Base-by-base conservation (phyloP, 768 basidiomycete species). In the Agaricus subrufescens region DNA sequence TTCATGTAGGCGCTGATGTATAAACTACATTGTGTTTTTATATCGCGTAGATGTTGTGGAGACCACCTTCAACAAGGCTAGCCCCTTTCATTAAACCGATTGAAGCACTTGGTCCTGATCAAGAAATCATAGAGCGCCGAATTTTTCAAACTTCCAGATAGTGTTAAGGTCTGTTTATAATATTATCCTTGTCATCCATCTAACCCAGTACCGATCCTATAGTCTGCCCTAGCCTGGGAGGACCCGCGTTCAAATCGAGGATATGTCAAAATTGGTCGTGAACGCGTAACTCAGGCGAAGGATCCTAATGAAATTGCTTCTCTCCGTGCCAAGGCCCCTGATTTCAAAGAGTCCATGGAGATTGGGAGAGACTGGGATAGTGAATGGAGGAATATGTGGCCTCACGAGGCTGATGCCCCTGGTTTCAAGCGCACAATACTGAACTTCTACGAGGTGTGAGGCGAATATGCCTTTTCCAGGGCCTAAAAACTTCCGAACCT, bases 241-340 rank as follows among this genome's bases (percentile, higher is more conserved):
- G 89, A 91, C 66, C 90, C 91, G 57, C 83, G 89, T 40, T 80
- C 90, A 7, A 93, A 95, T 63, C 80, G 93, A 54, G 92, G 92
- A 31, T 94, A 92, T 66, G 89, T 94, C 48, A 73, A 76, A 59
- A 74, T 89, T 39, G 92, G 92, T 15, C 81, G 92, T 19, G 93
- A 95, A 68, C 86, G 87, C 34, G 87, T 91, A 29, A 89, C 89
- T 0, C 87, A 88, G 58, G 85, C 86, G 26, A 73, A 78, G 31
- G 82, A 91, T 68, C 77, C 83, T 9, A 69, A 75, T 15, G 90
- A 91, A 71, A 93, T 94, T 61, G 86, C 84, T 45, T 68, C 76
- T 44, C 72, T 94, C 23, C 84, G 92, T n/a, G 74, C 72, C 56
- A 84, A 82, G 57, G 84, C 91, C 0, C 91, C 92, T 0, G 91